Percentiles rank a stretch among this genome's conserved stretches.
These are phyloP conservation scores for Saccharomycopsis sp. DNA, from an alignment of 805 yeast genomes.

Conservation along the genomic window DNA sequence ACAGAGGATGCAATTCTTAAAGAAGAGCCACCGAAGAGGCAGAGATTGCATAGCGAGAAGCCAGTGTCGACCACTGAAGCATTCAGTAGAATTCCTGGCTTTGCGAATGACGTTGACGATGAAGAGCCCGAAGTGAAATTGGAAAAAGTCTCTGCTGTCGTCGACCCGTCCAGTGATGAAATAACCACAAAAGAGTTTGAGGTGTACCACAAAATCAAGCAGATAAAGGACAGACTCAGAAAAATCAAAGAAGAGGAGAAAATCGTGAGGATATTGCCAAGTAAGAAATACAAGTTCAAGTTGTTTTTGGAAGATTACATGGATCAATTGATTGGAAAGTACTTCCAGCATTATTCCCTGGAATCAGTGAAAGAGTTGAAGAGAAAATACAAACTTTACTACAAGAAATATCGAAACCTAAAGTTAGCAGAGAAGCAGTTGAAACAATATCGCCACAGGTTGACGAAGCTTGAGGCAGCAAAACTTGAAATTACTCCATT, in stretches of 20 bases:
- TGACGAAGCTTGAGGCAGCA: neutral
- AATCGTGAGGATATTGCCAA: conserved; percentile 15
- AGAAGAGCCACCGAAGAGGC: conserved; percentile 8
- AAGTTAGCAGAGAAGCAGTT: conserved; percentile 1
- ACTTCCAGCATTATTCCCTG: neutral
- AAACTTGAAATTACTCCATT: conserved; percentile 14
- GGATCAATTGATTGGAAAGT: neutral
- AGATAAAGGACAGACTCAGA: conserved; percentile 5
- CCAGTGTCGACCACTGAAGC: conserved; percentile 3
- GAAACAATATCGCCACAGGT: conserved; percentile 2
- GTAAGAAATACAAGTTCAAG: conserved; percentile 17
- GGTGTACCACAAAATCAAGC: conserved; percentile 6
- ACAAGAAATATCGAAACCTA: conserved; percentile 3
- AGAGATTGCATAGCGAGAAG: neutral
- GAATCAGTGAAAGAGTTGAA: conserved; percentile 1
- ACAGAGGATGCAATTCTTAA: neutral
- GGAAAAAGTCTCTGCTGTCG: neutral
- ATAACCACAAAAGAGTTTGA: conserved; percentile 3
- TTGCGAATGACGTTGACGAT: neutral
- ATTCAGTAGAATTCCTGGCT: neutral
- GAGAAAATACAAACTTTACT: conserved; percentile 10
- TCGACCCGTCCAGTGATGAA: neutral
- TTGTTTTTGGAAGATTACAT: conserved; percentile 14
- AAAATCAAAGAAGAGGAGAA: conserved; percentile 14
- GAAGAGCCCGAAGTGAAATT: neutral